phyloP scores from a whole-genome alignment of 176 grass and related monocot species.

The Saccharum spontaneum region DNA sequence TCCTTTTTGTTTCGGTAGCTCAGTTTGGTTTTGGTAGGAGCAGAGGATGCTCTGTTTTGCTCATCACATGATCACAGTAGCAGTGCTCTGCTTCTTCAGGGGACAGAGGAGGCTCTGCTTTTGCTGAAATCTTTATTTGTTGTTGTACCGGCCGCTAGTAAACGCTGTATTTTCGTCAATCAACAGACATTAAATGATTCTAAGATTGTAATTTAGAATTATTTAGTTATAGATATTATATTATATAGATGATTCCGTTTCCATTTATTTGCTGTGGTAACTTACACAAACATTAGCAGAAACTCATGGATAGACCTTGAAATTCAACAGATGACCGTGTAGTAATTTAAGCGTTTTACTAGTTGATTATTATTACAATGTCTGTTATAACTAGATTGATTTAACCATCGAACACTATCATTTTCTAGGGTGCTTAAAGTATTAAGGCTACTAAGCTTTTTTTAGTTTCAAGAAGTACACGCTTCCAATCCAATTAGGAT shows the following conservation, averaged over 20 bases:
- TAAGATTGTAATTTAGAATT: not conserved
- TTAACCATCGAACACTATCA: not conserved
- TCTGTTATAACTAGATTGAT: not conserved
- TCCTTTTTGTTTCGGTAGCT: not conserved
- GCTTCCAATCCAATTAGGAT: too few species aligned
- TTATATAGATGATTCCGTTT: too few species aligned
- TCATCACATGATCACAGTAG: not conserved
- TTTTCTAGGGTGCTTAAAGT: not conserved
- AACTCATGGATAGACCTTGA: not conserved
- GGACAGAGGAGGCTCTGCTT: not conserved
- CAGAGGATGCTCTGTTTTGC: conserved; percentile 1
- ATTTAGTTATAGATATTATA: not conserved
- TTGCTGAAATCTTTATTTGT: not conserved
- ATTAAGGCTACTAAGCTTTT: too few species aligned
- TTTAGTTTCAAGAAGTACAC: too few species aligned
- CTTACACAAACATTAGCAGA: not conserved
- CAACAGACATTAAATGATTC: not conserved
- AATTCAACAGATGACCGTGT: not conserved
- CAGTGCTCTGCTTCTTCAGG: not conserved
- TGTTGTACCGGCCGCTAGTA: not conserved
- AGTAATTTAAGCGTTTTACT: too few species aligned
- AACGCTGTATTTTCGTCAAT: not conserved
- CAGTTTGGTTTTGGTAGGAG: not conserved
- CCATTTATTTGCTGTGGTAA: not conserved
- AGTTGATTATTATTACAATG: not conserved